Evolutionary conservation across 2,329 filamentous ascomycete genomes (phyloP), one percentile per base, ranked within the genome.

Genomic region (Eutypella sp.): DNA sequence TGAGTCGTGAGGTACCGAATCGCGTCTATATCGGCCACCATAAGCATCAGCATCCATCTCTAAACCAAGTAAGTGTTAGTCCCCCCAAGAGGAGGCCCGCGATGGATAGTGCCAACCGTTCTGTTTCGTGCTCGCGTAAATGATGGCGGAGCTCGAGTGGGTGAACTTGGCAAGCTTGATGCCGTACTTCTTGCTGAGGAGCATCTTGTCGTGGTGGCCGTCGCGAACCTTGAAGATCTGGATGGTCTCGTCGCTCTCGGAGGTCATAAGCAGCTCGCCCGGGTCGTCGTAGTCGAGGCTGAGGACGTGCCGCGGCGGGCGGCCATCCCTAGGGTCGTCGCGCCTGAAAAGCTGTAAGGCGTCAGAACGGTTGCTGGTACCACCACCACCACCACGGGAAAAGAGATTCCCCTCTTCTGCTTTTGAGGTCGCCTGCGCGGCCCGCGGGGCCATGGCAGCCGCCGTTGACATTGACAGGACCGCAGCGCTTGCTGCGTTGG

Each of bases 241-340:
- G 51, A 99, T 87, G 3, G 89, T 95, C 65, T 96, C 91, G 67
- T 99, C 93, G 70, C 89, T 90, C 55, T 91, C 88, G 5, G 90
- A 89, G 0, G 91, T 88, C 68, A 99, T 89, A 48, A 95, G 79
- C 41, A 92, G 87, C 66, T 96, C 90, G 65, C 93, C 93, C 37
- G 88, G 86, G 70, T 97, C 91, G 67, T 97, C 91, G 64, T 96
- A 99, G 71, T 99, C 92, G 57, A 99, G 81, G 2, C 92, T 97
- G 8, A 93, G 86, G 48, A 96, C 82, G 53, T 83, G 76, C 4
- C 84, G 81, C 42, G 75, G 71, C 9, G 73, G 67, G 47, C 71
- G 69, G 47, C 67, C 68, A 40, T 77, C 75, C 56, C 77, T 79
- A 34, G 72, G 55, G 49, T 79, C 76, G 36, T 81, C 74, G 47